Evolutionary conservation across 2,329 filamentous ascomycete species (phyloP).

Genomic region (Hortaea sp.): DNA sequence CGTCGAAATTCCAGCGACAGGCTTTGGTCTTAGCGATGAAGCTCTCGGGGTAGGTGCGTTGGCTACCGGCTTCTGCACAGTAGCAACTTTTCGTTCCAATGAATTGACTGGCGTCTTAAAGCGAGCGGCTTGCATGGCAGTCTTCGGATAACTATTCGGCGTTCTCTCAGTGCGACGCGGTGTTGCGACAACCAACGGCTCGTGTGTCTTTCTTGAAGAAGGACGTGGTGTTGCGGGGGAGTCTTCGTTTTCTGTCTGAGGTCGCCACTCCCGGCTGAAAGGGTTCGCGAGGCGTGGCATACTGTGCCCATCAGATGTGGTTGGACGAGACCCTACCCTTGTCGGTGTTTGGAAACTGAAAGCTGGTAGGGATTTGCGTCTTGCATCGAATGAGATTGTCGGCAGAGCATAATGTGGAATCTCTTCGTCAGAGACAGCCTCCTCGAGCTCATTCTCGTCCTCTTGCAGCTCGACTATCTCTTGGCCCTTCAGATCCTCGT

Average conservation of each 20-base stretch:
- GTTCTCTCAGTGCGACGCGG: not conserved
- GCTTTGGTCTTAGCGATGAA: constrained; percentile 3
- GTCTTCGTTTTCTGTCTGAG: constrained; percentile 4
- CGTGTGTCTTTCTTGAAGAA: not conserved
- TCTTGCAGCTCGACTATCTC: not conserved
- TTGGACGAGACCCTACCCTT: constrained; percentile 11
- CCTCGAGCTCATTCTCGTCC: not conserved
- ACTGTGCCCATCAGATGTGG: constrained; percentile 21
- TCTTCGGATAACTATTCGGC: constrained; percentile 5
- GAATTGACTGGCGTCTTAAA: constrained; percentile 4
- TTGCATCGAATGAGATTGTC: constrained; percentile 21
- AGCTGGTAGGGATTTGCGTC: constrained; percentile 24
- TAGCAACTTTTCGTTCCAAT: not conserved
- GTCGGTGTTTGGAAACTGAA: constrained; percentile 10
- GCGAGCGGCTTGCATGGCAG: constrained; percentile 5
- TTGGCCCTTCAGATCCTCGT: not conserved
- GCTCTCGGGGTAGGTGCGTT: constrained; percentile 2
- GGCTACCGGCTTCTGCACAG: constrained; percentile 2
- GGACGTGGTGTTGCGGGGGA: not conserved
- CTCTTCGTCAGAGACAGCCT: not conserved
- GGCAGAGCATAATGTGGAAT: constrained; percentile 23
- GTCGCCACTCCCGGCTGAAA: constrained; percentile 12
- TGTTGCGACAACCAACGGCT: not conserved
- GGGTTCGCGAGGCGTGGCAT: constrained; percentile 13
- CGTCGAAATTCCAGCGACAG: not conserved